A percentile compares a stretch with the other conserved stretches of the same genome.
phyloP scores from a whole-genome alignment of 352 stramenopile species.

The Pythium myriotylum region DNA sequence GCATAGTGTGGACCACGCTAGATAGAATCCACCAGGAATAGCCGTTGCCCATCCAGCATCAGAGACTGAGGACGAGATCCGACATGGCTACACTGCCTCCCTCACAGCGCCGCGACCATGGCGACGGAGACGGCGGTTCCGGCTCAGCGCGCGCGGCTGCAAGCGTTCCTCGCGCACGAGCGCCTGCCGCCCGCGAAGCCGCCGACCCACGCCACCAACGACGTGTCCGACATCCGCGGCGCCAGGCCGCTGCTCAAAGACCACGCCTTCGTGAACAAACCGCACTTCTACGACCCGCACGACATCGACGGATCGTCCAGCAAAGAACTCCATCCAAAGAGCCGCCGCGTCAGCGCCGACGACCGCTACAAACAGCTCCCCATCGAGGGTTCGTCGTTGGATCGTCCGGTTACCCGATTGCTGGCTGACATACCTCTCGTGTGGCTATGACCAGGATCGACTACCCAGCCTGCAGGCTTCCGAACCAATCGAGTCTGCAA shows the following conservation, averaged over 20 bases:
- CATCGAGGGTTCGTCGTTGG: constrained; percentile 39
- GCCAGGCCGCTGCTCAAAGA: constrained; percentile 55
- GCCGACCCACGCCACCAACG: constrained; percentile 56
- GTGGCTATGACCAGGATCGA: constrained; percentile 29
- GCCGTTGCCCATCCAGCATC: no score
- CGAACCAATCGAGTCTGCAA: constrained; percentile 68
- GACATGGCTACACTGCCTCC: constrained; percentile 1
- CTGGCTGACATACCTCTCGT: background rate
- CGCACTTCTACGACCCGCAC: constrained; percentile 60
- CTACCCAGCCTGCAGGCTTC: constrained; percentile 51
- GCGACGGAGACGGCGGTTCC: constrained; percentile 3
- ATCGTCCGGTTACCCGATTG: no score
- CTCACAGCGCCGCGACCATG: background rate
- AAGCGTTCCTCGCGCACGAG: constrained; percentile 52
- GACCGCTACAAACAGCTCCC: constrained; percentile 72
- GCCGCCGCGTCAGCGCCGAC: constrained; percentile 47
- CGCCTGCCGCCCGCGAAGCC: constrained; percentile 28
- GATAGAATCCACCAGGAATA: no score
- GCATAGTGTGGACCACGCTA: constrained; percentile 23
- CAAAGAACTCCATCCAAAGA: constrained; percentile 59
- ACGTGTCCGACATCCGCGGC: constrained; percentile 66
- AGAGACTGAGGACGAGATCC: constrained; percentile 22
- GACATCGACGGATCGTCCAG: constrained; percentile 66
- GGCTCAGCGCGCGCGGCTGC: constrained; percentile 38
- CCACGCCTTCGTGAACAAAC: constrained; percentile 67